These are phyloP conservation scores for Ceriops zippeliana DNA, from an alignment of 345 rosid genomes.

Conservation along the genomic window DNA sequence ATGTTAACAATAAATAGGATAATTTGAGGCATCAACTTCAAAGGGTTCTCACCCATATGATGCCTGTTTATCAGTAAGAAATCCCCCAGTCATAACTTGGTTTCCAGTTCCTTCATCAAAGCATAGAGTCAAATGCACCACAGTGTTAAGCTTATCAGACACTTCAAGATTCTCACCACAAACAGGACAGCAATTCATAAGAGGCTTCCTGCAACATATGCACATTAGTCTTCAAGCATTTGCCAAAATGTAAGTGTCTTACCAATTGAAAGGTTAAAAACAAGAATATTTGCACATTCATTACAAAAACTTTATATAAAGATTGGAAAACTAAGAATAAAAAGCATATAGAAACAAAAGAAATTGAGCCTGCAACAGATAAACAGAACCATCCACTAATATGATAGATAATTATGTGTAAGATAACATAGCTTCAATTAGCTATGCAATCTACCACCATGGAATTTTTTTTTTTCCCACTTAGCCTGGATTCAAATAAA, in stretches of 20 bases:
- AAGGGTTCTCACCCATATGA: slow-evolving; percentile 67
- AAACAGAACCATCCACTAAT: neutral
- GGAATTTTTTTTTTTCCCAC: too few relatives aligned
- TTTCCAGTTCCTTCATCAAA: slow-evolving; percentile 97
- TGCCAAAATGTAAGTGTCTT: neutral
- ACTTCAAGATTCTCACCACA: slow-evolving; percentile 75
- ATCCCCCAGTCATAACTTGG: slow-evolving; percentile 91
- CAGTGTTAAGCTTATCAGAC: slow-evolving; percentile 68
- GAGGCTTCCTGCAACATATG: slow-evolving; percentile 56
- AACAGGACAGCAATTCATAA: slow-evolving; percentile 78
- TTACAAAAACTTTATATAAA: neutral
- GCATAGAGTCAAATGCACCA: slow-evolving; percentile 89
- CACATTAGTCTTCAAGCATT: neutral
- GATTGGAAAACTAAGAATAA: neutral
- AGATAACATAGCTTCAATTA: too few relatives aligned
- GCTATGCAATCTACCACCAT: too few relatives aligned
- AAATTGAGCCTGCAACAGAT: neutral
- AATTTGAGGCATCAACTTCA: neutral
- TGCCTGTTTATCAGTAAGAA: slow-evolving; percentile 90
- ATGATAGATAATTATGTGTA: too few relatives aligned
- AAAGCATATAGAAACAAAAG: neutral
- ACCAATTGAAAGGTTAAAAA: neutral
- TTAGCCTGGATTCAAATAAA: too few relatives aligned
- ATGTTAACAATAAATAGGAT: neutral
- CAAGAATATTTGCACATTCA: neutral